These are phyloP conservation scores for Myochromella boudieri DNA, from an alignment of 768 basidiomycete genomes.

Conservation along the genomic window DNA sequence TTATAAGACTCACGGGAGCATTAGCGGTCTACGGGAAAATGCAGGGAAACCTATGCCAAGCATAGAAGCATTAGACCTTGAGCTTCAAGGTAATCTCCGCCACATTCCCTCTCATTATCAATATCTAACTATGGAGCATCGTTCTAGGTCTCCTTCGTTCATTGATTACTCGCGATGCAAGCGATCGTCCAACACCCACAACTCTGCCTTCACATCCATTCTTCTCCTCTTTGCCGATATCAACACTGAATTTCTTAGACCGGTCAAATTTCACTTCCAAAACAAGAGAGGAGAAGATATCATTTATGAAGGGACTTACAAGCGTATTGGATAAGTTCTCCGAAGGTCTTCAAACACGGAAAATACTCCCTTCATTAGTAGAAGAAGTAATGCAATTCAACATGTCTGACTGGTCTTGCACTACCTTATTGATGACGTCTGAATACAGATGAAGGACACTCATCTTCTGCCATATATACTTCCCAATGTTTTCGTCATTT, in stretches of 20 bases:
- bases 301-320: conserved; percentile 90
- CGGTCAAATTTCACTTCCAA: conserved; percentile 94
- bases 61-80: conserved; percentile 64
- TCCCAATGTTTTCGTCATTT: conserved; percentile 93
- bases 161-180: conserved; percentile 78
- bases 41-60: conserved; percentile 62
- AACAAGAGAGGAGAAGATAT: conserved; percentile 92
- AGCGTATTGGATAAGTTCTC: conserved; percentile 82
- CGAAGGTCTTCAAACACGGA: conserved; percentile 81
- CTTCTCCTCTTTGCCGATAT: conserved; percentile 95
- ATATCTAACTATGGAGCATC: not conserved
- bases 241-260: conserved; percentile 94
- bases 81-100: conserved; percentile 60
- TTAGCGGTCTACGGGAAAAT: conserved; percentile 68
- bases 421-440: conserved; percentile 1
- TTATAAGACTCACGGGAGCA: conserved; percentile 79
- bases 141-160: conserved; percentile 70
- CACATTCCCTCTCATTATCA: not conserved
- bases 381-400: conserved; percentile 74
- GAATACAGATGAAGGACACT: conserved; percentile 85
- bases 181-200: conserved; percentile 71
- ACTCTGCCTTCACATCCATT: conserved; percentile 84
- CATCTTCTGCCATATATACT: conserved; percentile 92
- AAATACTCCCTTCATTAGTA: conserved; percentile 87
- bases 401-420: not conserved